phyloP scores from a whole-genome alignment of 805 yeast species.

The Yarrowia sp. region DNA sequence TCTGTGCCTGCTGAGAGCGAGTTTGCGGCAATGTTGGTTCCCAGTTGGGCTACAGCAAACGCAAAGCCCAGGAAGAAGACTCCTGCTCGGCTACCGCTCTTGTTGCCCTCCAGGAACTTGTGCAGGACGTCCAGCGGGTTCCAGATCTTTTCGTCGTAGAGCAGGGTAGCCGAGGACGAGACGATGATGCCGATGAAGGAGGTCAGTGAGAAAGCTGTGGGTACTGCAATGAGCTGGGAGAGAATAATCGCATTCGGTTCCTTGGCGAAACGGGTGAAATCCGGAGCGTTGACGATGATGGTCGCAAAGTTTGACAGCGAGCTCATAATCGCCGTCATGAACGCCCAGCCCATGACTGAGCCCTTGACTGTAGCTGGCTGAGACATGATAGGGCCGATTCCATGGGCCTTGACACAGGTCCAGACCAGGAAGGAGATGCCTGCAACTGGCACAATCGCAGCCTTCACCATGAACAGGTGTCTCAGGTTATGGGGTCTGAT shows the following conservation, averaged over 20 bases:
- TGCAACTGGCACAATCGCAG: slow-evolving; percentile 79
- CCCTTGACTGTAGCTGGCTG: slow-evolving; percentile 63
- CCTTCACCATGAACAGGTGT: slow-evolving; percentile 83
- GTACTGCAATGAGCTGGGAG: slow-evolving; percentile 70
- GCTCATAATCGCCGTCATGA: slow-evolving; percentile 77
- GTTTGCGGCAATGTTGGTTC: slow-evolving; percentile 71
- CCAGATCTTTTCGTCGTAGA: slow-evolving; percentile 80
- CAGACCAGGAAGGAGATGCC: slow-evolving; percentile 84
- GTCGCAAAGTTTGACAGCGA: slow-evolving; percentile 87
- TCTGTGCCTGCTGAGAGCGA: slow-evolving; percentile 62
- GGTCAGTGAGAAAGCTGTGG: slow-evolving; percentile 78
- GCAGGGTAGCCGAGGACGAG: slow-evolving; percentile 73
- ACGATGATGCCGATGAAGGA: slow-evolving; percentile 85
- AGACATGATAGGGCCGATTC: slow-evolving; percentile 74
- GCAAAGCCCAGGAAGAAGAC: slow-evolving; percentile 75
- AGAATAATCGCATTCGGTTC: slow-evolving; percentile 59
- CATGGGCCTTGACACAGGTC: slow-evolving; percentile 81
- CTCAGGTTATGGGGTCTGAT: slow-evolving; percentile 82
- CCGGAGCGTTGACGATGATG: slow-evolving; percentile 87
- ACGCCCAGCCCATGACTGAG: slow-evolving; percentile 79
- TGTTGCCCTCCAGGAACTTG: slow-evolving; percentile 60
- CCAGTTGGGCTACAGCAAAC: slow-evolving; percentile 77
- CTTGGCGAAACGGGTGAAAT: slow-evolving; percentile 82
- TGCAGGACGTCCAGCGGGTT: slow-evolving; percentile 79
- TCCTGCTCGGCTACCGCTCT: slow-evolving; percentile 70